phyloP scores from a whole-genome alignment of 805 yeast species.

The Kurtzmaniella cleridarum region DNA sequence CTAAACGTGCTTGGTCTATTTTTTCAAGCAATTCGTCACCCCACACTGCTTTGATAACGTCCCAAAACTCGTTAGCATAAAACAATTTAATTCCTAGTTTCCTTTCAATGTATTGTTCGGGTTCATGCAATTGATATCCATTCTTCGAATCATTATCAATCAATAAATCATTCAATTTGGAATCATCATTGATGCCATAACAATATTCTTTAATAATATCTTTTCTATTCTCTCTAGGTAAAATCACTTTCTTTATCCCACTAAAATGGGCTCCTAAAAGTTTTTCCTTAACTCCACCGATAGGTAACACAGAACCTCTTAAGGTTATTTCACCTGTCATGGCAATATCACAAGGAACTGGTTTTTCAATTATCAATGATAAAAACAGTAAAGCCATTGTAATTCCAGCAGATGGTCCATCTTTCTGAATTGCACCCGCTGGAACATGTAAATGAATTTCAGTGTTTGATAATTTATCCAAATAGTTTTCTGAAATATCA shows the following conservation, averaged over 20 bases:
- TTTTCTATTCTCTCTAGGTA: conserved; percentile 66
- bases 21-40: conserved; percentile 33
- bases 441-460: conserved; percentile 56
- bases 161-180: conserved; percentile 28
- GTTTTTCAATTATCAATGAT: conserved; percentile 38
- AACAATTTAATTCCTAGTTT: conserved; percentile 55
- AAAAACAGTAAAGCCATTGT: conserved; percentile 45
- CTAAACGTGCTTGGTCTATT: conserved; percentile 19
- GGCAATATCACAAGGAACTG: conserved; percentile 49
- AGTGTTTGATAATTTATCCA: conserved; percentile 43
- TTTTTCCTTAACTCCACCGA: conserved; percentile 79
- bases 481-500: conserved; percentile 7
- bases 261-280: conserved; percentile 74
- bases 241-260: conserved; percentile 47
- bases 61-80: conserved; percentile 75
- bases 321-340: conserved; percentile 87
- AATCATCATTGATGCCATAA: conserved; percentile 25
- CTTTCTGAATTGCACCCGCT: conserved; percentile 43
- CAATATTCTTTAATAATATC: conserved; percentile 60
- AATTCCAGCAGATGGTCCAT: conserved; percentile 45
- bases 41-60: conserved; percentile 73
- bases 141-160: conserved; percentile 26
- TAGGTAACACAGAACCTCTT: conserved; percentile 72
- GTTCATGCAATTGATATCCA: conserved; percentile 32
- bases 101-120: conserved; percentile 44